These are phyloP conservation scores for Tolypocladium ophioglossoides DNA, from an alignment of 2,329 filamentous ascomycete genomes.

Conservation along the genomic window DNA sequence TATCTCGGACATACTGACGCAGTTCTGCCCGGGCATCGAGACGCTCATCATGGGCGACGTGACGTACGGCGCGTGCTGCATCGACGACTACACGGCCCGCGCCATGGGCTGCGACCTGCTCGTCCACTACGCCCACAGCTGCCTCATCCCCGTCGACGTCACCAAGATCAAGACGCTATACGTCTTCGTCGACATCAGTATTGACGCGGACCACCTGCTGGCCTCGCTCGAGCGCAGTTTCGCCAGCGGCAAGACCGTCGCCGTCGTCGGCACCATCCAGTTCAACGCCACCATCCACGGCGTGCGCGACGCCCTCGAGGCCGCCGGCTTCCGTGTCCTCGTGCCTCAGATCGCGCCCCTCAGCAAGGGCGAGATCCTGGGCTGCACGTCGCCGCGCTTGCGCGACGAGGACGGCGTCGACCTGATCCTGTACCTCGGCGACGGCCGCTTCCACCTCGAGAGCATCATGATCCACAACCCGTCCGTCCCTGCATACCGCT, in stretches of 20 bases:
- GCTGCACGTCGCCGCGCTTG: conserved; percentile 83
- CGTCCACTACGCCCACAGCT: conserved; percentile 95
- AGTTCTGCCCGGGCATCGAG: conserved; percentile 85
- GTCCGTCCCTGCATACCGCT: conserved; percentile 78
- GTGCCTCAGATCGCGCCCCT: conserved; percentile 89
- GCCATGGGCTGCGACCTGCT: conserved; percentile 89
- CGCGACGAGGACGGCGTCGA: conserved; percentile 51
- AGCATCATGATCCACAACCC: conserved; percentile 99
- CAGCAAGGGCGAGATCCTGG: conserved; percentile 90
- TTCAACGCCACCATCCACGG: conserved; percentile 97
- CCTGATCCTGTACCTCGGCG: conserved; percentile 78
- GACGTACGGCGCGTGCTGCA: conserved; percentile 96
- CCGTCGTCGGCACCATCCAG: conserved; percentile 93
- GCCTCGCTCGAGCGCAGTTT: conserved; percentile 87
- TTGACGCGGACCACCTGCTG: conserved; percentile 80
- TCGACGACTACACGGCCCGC: conserved; percentile 93
- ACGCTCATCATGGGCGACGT: conserved; percentile 99
- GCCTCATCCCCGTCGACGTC: conserved; percentile 89
- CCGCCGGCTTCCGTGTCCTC: conserved; percentile 72
- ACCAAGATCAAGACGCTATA: conserved; percentile 96
- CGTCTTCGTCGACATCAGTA: conserved; percentile 96
- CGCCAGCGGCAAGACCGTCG: conserved; percentile 71
- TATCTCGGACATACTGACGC: conserved; percentile 88
- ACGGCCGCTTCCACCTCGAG: conserved; percentile 91
- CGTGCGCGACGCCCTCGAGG: conserved; percentile 65